A percentile compares a stretch with the other conserved stretches of the same genome.
Conservation (phyloP, 2,329 filamentous ascomycete species). For the Cordyceps tenuipes region DNA sequence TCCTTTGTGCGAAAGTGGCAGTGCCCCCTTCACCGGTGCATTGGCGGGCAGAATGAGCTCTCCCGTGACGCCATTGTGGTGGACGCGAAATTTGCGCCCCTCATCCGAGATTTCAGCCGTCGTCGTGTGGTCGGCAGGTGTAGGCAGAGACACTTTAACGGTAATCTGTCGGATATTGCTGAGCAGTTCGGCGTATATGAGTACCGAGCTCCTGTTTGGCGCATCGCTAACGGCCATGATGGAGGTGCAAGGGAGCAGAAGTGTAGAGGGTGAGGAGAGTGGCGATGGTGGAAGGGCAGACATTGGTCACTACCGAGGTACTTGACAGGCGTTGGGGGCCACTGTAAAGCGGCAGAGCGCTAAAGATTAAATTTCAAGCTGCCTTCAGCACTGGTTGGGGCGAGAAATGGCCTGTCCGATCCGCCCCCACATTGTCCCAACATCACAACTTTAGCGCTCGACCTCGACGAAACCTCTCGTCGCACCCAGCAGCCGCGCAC, state of each 20-base stretch:
- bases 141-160: slow-evolving; percentile 43
- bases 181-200: slow-evolving; percentile 57
- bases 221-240: slow-evolving; percentile 14
- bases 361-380: neutral
- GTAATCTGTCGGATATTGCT: slow-evolving; percentile 58
- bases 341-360: neutral
- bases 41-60: slow-evolving; percentile 35
- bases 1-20: slow-evolving; percentile 30
- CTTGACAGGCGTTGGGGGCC: neutral
- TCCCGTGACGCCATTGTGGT: slow-evolving; percentile 33
- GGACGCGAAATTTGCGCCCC: slow-evolving; percentile 37
- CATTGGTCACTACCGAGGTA: too few species aligned
- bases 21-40: slow-evolving; percentile 24
- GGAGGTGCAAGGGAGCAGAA: neutral
- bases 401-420: neutral
- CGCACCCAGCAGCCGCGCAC: neutral
- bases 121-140: slow-evolving; percentile 34
- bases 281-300: neutral
- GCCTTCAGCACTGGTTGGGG: slow-evolving; percentile 5
- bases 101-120: slow-evolving; percentile 35
- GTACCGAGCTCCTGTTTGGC: slow-evolving; percentile 15
- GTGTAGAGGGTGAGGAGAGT: neutral
- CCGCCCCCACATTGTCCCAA: slow-evolving; percentile 9
- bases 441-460: neutral
- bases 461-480: neutral